A percentile compares a stretch with the other conserved stretches of the same genome.
Conservation (phyloP, 148 eudicot species). For the Polygonum maritimum region DNA sequence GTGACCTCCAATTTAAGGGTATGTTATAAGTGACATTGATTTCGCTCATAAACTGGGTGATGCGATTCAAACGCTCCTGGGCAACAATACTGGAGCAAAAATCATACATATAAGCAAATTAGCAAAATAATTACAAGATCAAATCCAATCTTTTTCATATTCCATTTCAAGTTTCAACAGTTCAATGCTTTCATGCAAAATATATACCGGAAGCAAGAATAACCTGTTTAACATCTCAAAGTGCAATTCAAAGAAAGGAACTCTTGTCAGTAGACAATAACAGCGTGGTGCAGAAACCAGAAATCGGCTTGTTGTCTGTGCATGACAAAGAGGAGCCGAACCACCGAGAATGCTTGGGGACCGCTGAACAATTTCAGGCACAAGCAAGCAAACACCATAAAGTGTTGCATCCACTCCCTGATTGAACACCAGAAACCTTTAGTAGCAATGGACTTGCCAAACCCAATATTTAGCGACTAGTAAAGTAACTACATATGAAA, state of each 20-base stretch:
- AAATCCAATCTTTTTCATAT: not conserved
- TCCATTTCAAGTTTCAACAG: not conserved
- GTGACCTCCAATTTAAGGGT: constrained; percentile 33
- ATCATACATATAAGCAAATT: not conserved
- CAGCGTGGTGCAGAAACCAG: constrained; percentile 95
- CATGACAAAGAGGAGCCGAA: constrained; percentile 46
- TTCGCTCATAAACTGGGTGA: constrained; percentile 73
- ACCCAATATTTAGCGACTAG: not conserved
- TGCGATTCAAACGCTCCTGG: constrained; percentile 87
- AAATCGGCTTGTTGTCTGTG: constrained; percentile 39
- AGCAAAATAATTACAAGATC: not conserved
- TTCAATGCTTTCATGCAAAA: not conserved
- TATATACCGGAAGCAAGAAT: not conserved
- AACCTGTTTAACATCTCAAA: constrained; percentile 75
- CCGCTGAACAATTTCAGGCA: constrained; percentile 87
- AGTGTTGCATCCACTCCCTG: constrained; percentile 62
- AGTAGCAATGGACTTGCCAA: constrained; percentile 1
- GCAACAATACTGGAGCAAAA: constrained; percentile 50
- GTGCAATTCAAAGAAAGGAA: constrained; percentile 90
- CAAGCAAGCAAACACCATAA: constrained; percentile 94
- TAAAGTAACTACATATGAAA: not conserved
- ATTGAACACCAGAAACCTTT: not conserved
- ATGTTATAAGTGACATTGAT: constrained; percentile 40
- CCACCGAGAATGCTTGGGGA: constrained; percentile 59
- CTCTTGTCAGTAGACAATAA: constrained; percentile 84